These are phyloP conservation scores for Vigna hirtella DNA, from an alignment of 306 rosid species.

Conservation along the genomic window DNA sequence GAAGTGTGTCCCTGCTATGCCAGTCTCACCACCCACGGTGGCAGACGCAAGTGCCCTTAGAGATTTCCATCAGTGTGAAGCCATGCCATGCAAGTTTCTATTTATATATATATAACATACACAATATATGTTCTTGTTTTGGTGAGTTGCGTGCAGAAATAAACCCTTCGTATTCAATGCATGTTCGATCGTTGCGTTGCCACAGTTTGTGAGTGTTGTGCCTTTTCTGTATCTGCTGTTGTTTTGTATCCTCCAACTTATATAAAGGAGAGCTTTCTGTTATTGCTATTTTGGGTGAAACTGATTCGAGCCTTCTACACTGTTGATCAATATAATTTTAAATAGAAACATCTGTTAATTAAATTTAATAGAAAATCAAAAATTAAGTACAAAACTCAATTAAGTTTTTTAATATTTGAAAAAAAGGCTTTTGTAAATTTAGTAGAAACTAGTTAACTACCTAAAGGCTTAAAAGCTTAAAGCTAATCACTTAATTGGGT, in stretches of 20 bases:
- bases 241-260: not conserved
- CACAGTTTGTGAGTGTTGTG: not conserved
- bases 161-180: not conserved
- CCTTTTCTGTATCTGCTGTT: not conserved
- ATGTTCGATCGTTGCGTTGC: not conserved
- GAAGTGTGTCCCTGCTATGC: conserved; percentile 73
- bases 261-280: not conserved
- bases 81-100: not conserved
- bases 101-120: not conserved
- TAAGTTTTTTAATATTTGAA: too few relatives aligned
- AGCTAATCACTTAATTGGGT: too few relatives aligned
- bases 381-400: too few relatives aligned
- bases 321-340: not conserved
- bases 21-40: conserved; percentile 70
- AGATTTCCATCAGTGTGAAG: not conserved
- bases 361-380: too few relatives aligned
- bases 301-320: not conserved
- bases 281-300: not conserved
- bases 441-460: too few relatives aligned
- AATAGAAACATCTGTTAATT: too few relatives aligned
- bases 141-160: not conserved
- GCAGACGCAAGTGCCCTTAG: conserved; percentile 78
- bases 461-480: too few relatives aligned
- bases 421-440: too few relatives aligned
- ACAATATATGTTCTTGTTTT: not conserved